These are phyloP conservation scores for Pseudohyphozyma bogoriensis DNA, from an alignment of 768 basidiomycete genomes.

Conservation along the genomic window DNA sequence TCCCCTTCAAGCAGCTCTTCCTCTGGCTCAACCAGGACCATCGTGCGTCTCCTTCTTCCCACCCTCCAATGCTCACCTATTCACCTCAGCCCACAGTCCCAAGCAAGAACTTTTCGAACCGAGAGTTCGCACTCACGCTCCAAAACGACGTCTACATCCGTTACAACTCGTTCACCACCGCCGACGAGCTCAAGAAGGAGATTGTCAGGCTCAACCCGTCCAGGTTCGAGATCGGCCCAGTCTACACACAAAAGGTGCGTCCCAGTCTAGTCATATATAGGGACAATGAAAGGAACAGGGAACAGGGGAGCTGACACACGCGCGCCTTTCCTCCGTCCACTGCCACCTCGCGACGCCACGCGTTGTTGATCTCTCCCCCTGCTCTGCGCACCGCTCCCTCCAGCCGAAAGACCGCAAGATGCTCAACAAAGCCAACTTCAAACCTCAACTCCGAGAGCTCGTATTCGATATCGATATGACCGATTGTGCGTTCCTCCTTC, in stretches of 20 bases:
- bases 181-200: conserved; percentile 85
- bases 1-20: conserved; percentile 89
- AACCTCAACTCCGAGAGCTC: conserved; percentile 73
- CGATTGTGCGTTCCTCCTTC: conserved; percentile 47
- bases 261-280: neutral
- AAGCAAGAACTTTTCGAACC: conserved; percentile 72
- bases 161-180: conserved; percentile 77
- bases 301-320: neutral
- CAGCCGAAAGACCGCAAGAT: conserved; percentile 87
- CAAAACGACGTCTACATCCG: conserved; percentile 83
- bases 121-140: conserved; percentile 93
- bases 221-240: conserved; percentile 93
- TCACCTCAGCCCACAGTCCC: conserved; percentile 39
- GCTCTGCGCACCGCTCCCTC: no score
- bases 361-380: no score
- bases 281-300: neutral
- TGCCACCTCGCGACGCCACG: no score
- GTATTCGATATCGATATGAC: conserved; percentile 99
- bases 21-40: conserved; percentile 92
- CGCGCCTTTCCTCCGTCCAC: neutral
- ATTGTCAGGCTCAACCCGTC: conserved; percentile 73
- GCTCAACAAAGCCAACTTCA: conserved; percentile 56
- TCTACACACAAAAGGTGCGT: conserved; percentile 76
- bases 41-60: conserved; percentile 35
- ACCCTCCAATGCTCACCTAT: neutral